Evolutionary conservation across 1,139 yeast genomes (phyloP).

Genomic region (Pichia sp.): DNA sequence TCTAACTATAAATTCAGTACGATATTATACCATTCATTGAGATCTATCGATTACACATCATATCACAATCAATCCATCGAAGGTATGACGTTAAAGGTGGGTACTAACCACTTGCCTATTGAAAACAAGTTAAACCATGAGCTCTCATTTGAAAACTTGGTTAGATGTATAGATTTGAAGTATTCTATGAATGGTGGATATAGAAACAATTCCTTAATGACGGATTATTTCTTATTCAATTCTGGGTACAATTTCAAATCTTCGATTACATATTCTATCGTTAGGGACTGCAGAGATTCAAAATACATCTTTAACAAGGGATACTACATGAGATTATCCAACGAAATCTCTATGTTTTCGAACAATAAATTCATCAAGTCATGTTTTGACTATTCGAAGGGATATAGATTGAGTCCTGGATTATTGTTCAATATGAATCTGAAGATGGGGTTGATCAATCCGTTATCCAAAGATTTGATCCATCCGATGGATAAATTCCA

Average conservation of each 20-base stretch:
- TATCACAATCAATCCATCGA: slow-evolving; percentile 56
- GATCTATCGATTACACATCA: slow-evolving; percentile 67
- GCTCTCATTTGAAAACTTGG: slow-evolving; percentile 58
- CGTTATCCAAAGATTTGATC: slow-evolving; percentile 38
- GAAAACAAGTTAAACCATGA: slow-evolving; percentile 44
- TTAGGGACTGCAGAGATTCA: slow-evolving; percentile 58
- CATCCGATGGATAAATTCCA: slow-evolving; percentile 62
- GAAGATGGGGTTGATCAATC: slow-evolving; percentile 44
- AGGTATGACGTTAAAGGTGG: slow-evolving; percentile 57
- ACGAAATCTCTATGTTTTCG: slow-evolving; percentile 45
- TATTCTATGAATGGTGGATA: slow-evolving; percentile 22
- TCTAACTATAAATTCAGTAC: slow-evolving; percentile 55
- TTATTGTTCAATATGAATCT: slow-evolving; percentile 36
- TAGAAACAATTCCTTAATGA: slow-evolving; percentile 30
- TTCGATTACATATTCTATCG: slow-evolving; percentile 49
- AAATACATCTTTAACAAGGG: slow-evolving; percentile 61
- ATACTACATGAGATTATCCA: slow-evolving; percentile 44
- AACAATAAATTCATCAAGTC: slow-evolving; percentile 41
- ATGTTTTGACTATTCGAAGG: slow-evolving; percentile 47
- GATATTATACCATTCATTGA: slow-evolving; percentile 53
- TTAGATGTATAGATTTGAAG: slow-evolving; percentile 52
- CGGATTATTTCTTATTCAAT: slow-evolving; percentile 35
- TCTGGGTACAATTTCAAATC: slow-evolving; percentile 66
- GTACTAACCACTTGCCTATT: slow-evolving; percentile 34
- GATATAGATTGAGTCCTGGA: slow-evolving; percentile 31